A percentile compares a stretch with the other conserved stretches of the same genome.
Conservation (phyloP, 306 rosid genomes). For the Corylus heterophylla region DNA sequence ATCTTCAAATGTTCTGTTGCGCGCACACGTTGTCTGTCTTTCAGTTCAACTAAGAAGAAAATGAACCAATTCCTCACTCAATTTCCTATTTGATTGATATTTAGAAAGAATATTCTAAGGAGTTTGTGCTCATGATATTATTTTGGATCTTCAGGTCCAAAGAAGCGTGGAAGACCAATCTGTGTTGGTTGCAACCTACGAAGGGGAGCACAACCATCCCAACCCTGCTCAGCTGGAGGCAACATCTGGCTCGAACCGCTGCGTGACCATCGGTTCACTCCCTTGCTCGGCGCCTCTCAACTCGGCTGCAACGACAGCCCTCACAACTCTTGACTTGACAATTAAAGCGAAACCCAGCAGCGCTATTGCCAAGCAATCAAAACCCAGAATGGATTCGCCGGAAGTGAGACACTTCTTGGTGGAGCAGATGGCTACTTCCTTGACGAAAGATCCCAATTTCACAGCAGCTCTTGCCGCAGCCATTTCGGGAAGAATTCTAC, state of each 20-base stretch:
- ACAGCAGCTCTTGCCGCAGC: slow-evolving; percentile 93
- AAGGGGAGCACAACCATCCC: slow-evolving; percentile 96
- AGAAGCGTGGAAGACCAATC: slow-evolving; percentile 96
- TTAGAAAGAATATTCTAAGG: neutral
- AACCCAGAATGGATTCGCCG: slow-evolving; percentile 50
- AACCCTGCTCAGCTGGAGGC: slow-evolving; percentile 57
- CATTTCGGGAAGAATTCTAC: slow-evolving; percentile 75
- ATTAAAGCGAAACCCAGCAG: slow-evolving; percentile 44
- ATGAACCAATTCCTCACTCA: too few species aligned
- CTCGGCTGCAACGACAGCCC: slow-evolving; percentile 46
- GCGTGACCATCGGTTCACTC: slow-evolving; percentile 38
- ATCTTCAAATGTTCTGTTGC: neutral
- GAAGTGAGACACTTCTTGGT: slow-evolving; percentile 66
- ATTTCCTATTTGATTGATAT: neutral
- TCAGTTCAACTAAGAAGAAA: neutral
- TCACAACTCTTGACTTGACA: slow-evolving; percentile 53
- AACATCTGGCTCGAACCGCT: slow-evolving; percentile 52
- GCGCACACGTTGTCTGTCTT: too few species aligned
- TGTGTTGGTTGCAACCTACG: slow-evolving; percentile 83
- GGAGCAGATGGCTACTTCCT: slow-evolving; percentile 92
- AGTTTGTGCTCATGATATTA: neutral
- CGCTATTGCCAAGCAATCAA: slow-evolving; percentile 35
- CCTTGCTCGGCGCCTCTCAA: slow-evolving; percentile 44
- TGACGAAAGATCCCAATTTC: slow-evolving; percentile 91
- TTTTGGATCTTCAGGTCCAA: slow-evolving; percentile 69